These are phyloP conservation scores for Mycena leptocephala DNA, from an alignment of 768 basidiomycete species.

Conservation along the genomic window DNA sequence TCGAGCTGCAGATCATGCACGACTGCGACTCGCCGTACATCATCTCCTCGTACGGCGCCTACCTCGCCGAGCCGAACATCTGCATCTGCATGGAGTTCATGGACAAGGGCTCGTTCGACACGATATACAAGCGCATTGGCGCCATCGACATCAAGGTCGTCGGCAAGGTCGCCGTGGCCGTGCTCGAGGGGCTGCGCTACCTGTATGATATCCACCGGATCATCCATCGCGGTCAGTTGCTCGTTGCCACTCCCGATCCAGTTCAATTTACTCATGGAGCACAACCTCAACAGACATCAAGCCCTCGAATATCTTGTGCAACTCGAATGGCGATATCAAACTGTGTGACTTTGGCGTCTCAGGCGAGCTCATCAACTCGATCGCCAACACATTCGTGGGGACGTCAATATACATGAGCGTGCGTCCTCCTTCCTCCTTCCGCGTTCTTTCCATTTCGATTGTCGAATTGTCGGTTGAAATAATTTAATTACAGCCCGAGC, in stretches of 20 bases:
- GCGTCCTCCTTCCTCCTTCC: constrained; percentile 50
- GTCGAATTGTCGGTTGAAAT: neutral
- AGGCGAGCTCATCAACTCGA: constrained; percentile 98
- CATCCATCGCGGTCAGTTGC: constrained; percentile 92
- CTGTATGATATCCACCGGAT: constrained; percentile 98
- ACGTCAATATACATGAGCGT: constrained; percentile 99
- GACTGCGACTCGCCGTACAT: constrained; percentile 96
- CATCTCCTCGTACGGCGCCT: constrained; percentile 97
- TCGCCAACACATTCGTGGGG: constrained; percentile 99
- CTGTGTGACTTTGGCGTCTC: constrained; percentile 99
- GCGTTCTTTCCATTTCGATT: constrained; percentile 26
- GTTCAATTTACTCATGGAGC: constrained; percentile 9
- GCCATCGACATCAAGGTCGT: constrained; percentile 95
- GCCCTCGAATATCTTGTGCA: constrained; percentile 97
- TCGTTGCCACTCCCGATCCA: constrained; percentile 46
- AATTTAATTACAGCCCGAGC: constrained; percentile 82
- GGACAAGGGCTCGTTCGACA: constrained; percentile 95
- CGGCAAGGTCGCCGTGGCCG: constrained; percentile 93
- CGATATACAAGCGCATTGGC: constrained; percentile 96
- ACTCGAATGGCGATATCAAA: constrained; percentile 96
- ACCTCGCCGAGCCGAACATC: constrained; percentile 96
- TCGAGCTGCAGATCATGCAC: constrained; percentile 99
- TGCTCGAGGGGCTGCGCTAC: constrained; percentile 95
- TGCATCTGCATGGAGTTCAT: constrained; percentile 99
- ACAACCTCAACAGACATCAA: constrained; percentile 91